These are phyloP conservation scores for Penicillium psychrosexuale DNA, from an alignment of 2,329 filamentous ascomycete genomes.

Conservation along the genomic window DNA sequence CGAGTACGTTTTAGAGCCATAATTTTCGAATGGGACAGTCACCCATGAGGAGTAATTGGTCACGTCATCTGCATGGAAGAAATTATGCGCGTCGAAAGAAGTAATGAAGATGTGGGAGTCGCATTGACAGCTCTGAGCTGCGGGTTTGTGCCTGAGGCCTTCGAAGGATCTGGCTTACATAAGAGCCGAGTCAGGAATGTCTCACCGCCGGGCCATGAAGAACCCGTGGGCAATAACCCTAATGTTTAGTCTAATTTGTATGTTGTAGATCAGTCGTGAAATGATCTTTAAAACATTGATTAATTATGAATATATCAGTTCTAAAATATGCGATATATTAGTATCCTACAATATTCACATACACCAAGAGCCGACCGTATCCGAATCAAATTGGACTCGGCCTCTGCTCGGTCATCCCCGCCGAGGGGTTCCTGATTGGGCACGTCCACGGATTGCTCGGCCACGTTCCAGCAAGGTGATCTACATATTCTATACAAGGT, in stretches of 20 bases:
- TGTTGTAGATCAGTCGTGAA: background rate
- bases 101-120: background rate
- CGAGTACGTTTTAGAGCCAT: constrained; percentile 82
- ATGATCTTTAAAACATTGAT: too few species aligned
- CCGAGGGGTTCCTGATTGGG: background rate
- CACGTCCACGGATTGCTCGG: background rate
- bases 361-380: background rate
- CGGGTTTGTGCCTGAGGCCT: background rate
- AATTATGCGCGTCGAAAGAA: background rate
- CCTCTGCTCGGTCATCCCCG: background rate
- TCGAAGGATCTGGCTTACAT: background rate
- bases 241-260: background rate
- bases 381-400: background rate
- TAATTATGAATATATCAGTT: background rate
- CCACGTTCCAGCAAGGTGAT: background rate
- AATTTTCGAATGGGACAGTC: constrained; percentile 1
- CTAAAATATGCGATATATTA: background rate
- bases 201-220: background rate
- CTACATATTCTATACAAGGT: background rate
- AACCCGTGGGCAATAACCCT: background rate
- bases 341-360: background rate
- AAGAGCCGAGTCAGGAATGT: background rate
- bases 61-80: constrained; percentile 5
- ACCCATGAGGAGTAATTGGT: background rate
- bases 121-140: background rate